phyloP scores from a whole-genome alignment of 306 rosid genomes.

The Trifolium subterraneum region DNA sequence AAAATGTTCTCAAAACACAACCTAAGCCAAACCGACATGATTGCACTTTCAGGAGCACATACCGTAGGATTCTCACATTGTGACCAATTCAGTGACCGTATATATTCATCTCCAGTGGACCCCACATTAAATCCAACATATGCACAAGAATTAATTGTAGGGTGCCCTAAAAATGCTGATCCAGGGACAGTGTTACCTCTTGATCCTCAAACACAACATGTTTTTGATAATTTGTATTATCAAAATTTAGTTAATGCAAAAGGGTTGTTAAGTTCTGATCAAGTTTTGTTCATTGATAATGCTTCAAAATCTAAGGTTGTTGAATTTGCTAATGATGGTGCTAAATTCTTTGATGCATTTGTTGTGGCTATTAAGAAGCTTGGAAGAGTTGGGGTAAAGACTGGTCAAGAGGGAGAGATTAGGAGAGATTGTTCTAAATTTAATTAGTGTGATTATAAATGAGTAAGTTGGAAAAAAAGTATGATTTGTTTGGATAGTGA shows the following conservation, averaged over 20 bases:
- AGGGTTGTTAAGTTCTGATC: slow-evolving; percentile 68
- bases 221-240: slow-evolving; percentile 69
- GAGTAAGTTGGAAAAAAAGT: neutral
- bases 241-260: slow-evolving; percentile 52
- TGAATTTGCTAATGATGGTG: slow-evolving; percentile 56
- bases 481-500: neutral
- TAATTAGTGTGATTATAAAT: slow-evolving; percentile 42
- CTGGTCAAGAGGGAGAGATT: slow-evolving; percentile 62
- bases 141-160: slow-evolving; percentile 46
- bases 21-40: slow-evolving; percentile 65
- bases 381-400: slow-evolving; percentile 79
- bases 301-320: slow-evolving; percentile 52
- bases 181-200: slow-evolving; percentile 44
- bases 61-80: slow-evolving; percentile 79
- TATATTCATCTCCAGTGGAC: slow-evolving; percentile 62
- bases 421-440: slow-evolving; percentile 66
- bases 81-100: slow-evolving; percentile 53
- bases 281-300: slow-evolving; percentile 57
- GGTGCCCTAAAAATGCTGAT: slow-evolving; percentile 57
- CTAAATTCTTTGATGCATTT: slow-evolving; percentile 61
- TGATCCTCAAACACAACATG: slow-evolving; percentile 55
- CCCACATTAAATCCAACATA: slow-evolving; percentile 63
- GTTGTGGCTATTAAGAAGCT: slow-evolving; percentile 71
- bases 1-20: slow-evolving; percentile 53
- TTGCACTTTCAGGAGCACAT: slow-evolving; percentile 91